These are phyloP conservation scores for Cladosporium sp. DNA, from an alignment of 2,329 filamentous ascomycete genomes.

Conservation along the genomic window DNA sequence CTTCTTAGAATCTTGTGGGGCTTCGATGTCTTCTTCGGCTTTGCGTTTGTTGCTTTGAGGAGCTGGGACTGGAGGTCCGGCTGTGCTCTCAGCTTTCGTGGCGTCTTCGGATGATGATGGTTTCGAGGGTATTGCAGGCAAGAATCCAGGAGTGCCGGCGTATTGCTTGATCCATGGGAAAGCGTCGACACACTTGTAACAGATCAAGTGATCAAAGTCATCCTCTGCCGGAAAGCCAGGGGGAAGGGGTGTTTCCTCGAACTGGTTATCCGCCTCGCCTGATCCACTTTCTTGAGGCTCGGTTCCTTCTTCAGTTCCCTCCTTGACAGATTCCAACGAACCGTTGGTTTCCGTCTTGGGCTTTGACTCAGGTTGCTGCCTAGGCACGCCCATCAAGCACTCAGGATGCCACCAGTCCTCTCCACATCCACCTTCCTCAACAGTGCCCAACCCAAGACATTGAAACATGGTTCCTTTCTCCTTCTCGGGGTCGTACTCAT, in stretches of 20 bases:
- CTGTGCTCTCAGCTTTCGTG: background rate
- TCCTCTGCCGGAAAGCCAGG: slow-evolving; percentile 86
- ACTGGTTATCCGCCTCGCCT: slow-evolving; percentile 51
- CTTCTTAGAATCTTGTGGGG: slow-evolving; percentile 26
- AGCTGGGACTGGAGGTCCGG: background rate
- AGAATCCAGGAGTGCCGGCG: slow-evolving; percentile 73
- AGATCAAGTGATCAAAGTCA: slow-evolving; percentile 84
- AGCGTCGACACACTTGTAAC: slow-evolving; percentile 87
- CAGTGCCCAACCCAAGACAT: slow-evolving; percentile 77
- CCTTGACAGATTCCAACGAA: slow-evolving; percentile 24
- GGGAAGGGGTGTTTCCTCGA: slow-evolving; percentile 62
- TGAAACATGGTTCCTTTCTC: slow-evolving; percentile 99
- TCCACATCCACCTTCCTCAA: slow-evolving; percentile 81
- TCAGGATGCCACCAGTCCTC: slow-evolving; percentile 99
- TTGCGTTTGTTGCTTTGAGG: slow-evolving; percentile 40
- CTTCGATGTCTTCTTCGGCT: slow-evolving; percentile 37
- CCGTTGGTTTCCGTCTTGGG: slow-evolving; percentile 16
- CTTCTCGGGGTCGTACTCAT: slow-evolving; percentile 80
- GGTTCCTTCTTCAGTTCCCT: slow-evolving; percentile 31
- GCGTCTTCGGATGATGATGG: background rate
- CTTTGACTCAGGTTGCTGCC: slow-evolving; percentile 52
- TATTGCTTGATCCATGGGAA: slow-evolving; percentile 92
- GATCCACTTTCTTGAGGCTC: slow-evolving; percentile 20
- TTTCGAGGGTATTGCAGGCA: slow-evolving; percentile 61
- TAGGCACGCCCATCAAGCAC: slow-evolving; percentile 76